Percentiles rank a stretch among this genome's conserved stretches.
These are phyloP conservation scores for Fusarium metavorans DNA, from an alignment of 2,329 filamentous ascomycete genomes.

Conservation along the genomic window DNA sequence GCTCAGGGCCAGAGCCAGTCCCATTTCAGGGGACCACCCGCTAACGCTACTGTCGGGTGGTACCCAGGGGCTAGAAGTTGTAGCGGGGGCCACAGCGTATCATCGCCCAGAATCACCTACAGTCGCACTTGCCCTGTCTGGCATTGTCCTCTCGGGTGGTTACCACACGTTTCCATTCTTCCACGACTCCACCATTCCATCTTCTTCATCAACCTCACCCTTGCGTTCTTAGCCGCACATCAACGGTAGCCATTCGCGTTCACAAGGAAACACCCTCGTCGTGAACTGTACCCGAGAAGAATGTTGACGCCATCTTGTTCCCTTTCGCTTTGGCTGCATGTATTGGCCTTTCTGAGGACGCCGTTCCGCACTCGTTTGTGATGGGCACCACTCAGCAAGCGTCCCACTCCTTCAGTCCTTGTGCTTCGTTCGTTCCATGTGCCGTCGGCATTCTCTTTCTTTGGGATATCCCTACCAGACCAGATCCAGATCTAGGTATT, in stretches of 20 bases:
- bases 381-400: conserved; percentile 17
- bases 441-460: conserved; percentile 16
- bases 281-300: neutral
- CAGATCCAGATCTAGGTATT: neutral
- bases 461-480: conserved; percentile 1
- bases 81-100: conserved; percentile 22
- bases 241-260: neutral
- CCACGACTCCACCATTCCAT: conserved; percentile 8
- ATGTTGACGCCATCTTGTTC: neutral
- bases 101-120: conserved; percentile 15
- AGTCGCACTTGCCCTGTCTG: conserved; percentile 15
- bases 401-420: conserved; percentile 22
- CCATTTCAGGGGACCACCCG: conserved; percentile 31
- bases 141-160: conserved; percentile 1
- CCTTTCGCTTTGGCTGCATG: neutral
- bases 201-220: conserved; percentile 33
- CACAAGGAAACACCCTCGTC: neutral
- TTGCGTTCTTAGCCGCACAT: conserved; percentile 8
- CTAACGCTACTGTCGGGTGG: conserved; percentile 15
- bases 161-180: neutral
- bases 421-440: conserved; percentile 18
- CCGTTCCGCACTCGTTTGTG: neutral
- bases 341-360: neutral
- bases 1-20: conserved; percentile 20
- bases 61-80: neutral